phyloP scores from a whole-genome alignment of 257 asterid species.

The Salvia splendens region DNA sequence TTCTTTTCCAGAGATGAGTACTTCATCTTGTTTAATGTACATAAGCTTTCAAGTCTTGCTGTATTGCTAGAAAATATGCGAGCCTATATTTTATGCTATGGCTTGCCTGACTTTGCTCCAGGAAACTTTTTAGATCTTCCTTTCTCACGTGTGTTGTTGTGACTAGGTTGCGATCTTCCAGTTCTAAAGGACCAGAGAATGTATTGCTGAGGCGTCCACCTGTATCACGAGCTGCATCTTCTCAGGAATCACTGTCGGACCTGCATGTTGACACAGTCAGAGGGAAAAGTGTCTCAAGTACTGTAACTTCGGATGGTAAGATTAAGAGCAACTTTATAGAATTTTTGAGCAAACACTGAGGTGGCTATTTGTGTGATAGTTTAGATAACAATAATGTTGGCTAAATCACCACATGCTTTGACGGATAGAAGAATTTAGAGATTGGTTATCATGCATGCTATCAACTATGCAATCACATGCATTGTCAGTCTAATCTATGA shows the following conservation, averaged over 20 bases:
- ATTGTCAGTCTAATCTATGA: not conserved
- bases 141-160: constrained; percentile 23
- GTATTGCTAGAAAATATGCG: not conserved
- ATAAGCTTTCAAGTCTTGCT: not conserved
- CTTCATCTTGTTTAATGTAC: not conserved
- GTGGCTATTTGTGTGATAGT: too few species aligned
- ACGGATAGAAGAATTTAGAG: too few species aligned
- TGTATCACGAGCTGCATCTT: constrained; percentile 59
- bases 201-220: constrained; percentile 83
- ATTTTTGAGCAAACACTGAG: too few species aligned
- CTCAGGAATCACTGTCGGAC: constrained; percentile 67
- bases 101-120: not conserved
- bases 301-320: constrained; percentile 61
- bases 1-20: not conserved
- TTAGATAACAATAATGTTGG: too few species aligned
- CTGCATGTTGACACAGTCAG: constrained; percentile 49
- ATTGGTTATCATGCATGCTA: too few species aligned
- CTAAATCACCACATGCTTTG: too few species aligned
- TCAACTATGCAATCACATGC: too few species aligned
- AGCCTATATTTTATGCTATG: constrained; percentile 6
- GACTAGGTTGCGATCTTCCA: constrained; percentile 42
- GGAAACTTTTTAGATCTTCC: not conserved
- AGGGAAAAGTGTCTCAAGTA: constrained; percentile 46
- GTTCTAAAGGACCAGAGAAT: constrained; percentile 62
- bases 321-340: not conserved